Percentiles rank a stretch among this genome's conserved stretches.
These are phyloP conservation scores for Leccinum truebloodii DNA, from an alignment of 768 basidiomycete genomes.

Conservation along the genomic window DNA sequence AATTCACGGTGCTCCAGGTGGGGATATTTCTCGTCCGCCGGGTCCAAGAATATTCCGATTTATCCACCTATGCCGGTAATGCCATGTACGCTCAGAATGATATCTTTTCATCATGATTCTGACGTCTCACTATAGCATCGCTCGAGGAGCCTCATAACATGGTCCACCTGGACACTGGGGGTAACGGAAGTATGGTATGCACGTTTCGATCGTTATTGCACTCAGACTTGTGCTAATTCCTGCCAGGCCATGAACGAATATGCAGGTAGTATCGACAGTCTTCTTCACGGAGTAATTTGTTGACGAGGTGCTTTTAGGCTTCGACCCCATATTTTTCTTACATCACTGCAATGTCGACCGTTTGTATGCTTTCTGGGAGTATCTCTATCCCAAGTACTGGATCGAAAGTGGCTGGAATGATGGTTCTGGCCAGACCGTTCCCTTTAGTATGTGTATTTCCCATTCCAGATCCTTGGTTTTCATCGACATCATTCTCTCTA, in stretches of 20 bases:
- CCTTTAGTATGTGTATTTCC: conserved; percentile 13
- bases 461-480: neutral
- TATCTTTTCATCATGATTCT: neutral
- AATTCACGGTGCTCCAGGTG: conserved; percentile 8
- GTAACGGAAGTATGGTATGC: conserved; percentile 21
- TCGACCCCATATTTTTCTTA: conserved; percentile 22
- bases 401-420: conserved; percentile 16
- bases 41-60: neutral
- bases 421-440: neutral
- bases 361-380: conserved; percentile 26
- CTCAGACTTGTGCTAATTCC: neutral
- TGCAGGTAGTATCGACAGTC: conserved; percentile 13
- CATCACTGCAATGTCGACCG: conserved; percentile 24
- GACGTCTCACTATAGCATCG: conserved; percentile 9
- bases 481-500: neutral
- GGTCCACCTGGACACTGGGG: conserved; percentile 20
- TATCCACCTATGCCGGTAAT: conserved; percentile 5
- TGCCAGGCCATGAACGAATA: conserved; percentile 16
- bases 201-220: neutral
- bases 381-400: conserved; percentile 24
- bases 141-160: conserved; percentile 23
- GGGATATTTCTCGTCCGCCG: conserved; percentile 18
- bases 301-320: conserved; percentile 2
- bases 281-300: neutral
- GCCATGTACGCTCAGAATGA: conserved; percentile 7